Conservation (phyloP, 75 land plant genomes). For the Sequoiadendron giganteum region DNA sequence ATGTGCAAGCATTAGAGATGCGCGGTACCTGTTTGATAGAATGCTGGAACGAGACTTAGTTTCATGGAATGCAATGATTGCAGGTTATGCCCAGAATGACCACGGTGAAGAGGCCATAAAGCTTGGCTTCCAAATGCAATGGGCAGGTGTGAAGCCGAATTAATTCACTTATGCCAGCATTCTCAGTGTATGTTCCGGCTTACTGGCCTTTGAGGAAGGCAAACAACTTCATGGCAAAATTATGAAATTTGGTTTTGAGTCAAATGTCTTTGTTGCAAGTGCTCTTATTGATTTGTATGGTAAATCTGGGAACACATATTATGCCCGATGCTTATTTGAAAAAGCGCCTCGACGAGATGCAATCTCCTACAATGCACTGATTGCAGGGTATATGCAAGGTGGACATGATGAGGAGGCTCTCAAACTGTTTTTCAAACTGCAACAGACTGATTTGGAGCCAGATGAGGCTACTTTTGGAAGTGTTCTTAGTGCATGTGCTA, state of each 20-base stretch:
- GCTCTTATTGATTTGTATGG: conserved; percentile 42
- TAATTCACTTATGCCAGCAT: conserved; percentile 39
- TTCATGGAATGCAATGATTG: conserved; percentile 54
- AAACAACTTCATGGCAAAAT: conserved; percentile 1
- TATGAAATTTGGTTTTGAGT: conserved; percentile 20
- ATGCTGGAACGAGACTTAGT: conserved; percentile 43
- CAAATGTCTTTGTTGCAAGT: conserved; percentile 30
- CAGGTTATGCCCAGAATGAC: background rate
- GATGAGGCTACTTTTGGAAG: conserved; percentile 49
- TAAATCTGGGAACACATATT: conserved; percentile 26
- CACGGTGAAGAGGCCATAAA: background rate
- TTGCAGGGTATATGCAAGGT: conserved; percentile 51
- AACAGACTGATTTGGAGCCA: conserved; percentile 23
- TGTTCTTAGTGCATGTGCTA: conserved; percentile 36
- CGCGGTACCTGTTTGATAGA: conserved; percentile 38
- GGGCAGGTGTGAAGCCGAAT: conserved; percentile 37
- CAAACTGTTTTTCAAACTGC: conserved; percentile 46
- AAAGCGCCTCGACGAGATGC: conserved; percentile 51
- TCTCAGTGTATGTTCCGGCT: conserved; percentile 11
- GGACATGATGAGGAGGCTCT: conserved; percentile 29
- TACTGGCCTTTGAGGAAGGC: background rate
- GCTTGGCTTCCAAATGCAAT: conserved; percentile 52
- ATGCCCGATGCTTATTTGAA: conserved; percentile 41
- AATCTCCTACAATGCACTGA: conserved; percentile 69
- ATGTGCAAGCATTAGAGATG: conserved; percentile 53